Conservation (phyloP, 768 basidiomycete species). For the Suillus paluster region DNA sequence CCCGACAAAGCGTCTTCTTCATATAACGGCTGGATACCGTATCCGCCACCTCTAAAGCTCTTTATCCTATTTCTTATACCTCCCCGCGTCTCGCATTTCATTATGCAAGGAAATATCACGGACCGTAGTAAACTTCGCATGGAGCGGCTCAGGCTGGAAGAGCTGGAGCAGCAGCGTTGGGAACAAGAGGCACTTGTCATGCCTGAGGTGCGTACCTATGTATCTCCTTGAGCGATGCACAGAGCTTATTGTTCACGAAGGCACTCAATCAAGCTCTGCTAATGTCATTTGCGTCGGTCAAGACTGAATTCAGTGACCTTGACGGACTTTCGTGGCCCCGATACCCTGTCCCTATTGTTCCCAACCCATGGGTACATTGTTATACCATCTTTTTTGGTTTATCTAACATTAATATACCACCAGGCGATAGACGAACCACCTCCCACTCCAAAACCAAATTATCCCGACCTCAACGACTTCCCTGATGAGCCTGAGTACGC, state of each 20-base stretch:
- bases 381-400: neutral
- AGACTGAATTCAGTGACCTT: conserved; percentile 64
- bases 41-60: neutral
- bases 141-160: conserved; percentile 50
- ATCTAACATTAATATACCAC: neutral
- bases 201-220: conserved; percentile 48
- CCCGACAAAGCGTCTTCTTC: conserved; percentile 1
- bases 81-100: too few species aligned
- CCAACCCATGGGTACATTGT: conserved; percentile 29
- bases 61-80: neutral
- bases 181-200: conserved; percentile 60
- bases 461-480: conserved; percentile 24
- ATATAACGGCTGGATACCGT: conserved; percentile 12
- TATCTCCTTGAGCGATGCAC: neutral
- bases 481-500: conserved; percentile 13
- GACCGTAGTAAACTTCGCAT: conserved; percentile 52
- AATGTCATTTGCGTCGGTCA: conserved; percentile 55
- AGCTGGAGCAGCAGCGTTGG: conserved; percentile 56
- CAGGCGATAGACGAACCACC: conserved; percentile 31
- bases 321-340: conserved; percentile 60
- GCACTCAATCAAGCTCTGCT: conserved; percentile 35
- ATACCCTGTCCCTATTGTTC: conserved; percentile 36
- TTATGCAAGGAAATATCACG: conserved; percentile 27
- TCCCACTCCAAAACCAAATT: conserved; percentile 28
- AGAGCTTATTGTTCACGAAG: conserved; percentile 20